Evolutionary conservation across 2,329 filamentous ascomycete species (phyloP), one percentile per base, ranked within the genome.

Genomic region (Monosporascus sp.): DNA sequence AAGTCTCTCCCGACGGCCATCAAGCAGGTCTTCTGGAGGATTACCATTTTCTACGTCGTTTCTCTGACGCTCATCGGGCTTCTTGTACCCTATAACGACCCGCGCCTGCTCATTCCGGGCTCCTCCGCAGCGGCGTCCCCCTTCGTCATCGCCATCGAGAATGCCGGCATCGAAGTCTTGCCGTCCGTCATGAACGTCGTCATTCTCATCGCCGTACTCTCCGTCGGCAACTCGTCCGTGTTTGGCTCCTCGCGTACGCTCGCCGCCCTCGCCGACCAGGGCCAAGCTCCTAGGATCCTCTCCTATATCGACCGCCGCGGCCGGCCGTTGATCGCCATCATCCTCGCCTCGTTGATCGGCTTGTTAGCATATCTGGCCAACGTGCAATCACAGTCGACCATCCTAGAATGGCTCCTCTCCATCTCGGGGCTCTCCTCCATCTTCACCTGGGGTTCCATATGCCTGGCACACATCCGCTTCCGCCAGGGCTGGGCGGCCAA

Each of bases 1-100:
- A 89, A 94, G 66, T 89, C 87, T 1, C 77, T 97, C 0, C 92
- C 92, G 0, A 90, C 85, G 0, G 92, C 92, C 14, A 84, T 95
- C 63, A 96, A 95, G 73, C 91, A 96, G 68, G 90, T 96, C 22
- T 96, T 96, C 70, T 97, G 92, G 91, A 86, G 92, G 64, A 96
- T 96, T 65, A 84, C 85, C 3, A 78, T 95, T 52, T 97, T 97
- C 74, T 97, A 96, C 72, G 79, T 97, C 48, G 84, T 95, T 36
- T 88, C 89, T 1, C 79, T 97, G 11, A 83, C 84, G 5, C 74
- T 97, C 4, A 84, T 97, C 53, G 90, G 93, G 25, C 78, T 96
- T 1, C 77, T 96, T 3, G 90, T 97, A 0, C 88, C 86, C 0
- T 92, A 88, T 68, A 73, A 81, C 62, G 82, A 95, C 56, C 51